Evolutionary conservation across 2,329 filamentous ascomycete genomes (phyloP), one percentile per base, ranked within the genome.

Genomic region (Shiraia sp.): DNA sequence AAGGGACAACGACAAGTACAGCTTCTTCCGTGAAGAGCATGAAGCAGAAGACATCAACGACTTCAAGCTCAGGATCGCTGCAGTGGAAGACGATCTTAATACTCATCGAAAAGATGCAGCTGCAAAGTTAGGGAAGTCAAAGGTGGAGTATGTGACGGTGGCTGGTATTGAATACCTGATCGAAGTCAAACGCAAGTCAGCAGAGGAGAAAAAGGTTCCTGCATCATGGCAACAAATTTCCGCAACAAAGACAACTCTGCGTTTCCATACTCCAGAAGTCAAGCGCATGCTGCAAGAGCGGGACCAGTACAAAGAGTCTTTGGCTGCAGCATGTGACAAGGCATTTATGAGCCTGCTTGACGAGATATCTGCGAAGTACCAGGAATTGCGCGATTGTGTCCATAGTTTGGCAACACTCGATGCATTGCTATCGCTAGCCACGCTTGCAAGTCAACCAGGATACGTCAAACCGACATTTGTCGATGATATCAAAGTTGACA

Each of bases 151-250:
- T 63, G 82, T 84, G 17, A 93, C 89, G 0, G 88, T 93, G 6
- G 81, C 90, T 1, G 91, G 91, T 6, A 95, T 97, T 55, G 93
- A 97, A 65, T 99, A 90, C 64, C 81, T 99, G 14, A 88, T 99
- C 58, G 93, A 97, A 70, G 87, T 99, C 5, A 79, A 88, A 53
- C 96, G 95, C 68, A 78, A 79, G 1, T 59, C 63, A 17, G 52
- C 54, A 0, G 82, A 89, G 39, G 79, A 96, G 46, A 93, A 90
- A 65, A 83, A 86, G 42, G 90, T 99, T 0, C 93, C 93, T 1
- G 92, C 93, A 3, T 95, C 89, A 0, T 99, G 93, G 93, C 79
- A 81, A 51, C 97, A 99, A 70, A 88, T 97, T 59, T 95, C 87
- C 42, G 91, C 92, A 35, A 99, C 93, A 6, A 97, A 97, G 69